Base-by-base conservation (phyloP, 495 filamentous ascomycete species). In the Penicillium coffeae region DNA sequence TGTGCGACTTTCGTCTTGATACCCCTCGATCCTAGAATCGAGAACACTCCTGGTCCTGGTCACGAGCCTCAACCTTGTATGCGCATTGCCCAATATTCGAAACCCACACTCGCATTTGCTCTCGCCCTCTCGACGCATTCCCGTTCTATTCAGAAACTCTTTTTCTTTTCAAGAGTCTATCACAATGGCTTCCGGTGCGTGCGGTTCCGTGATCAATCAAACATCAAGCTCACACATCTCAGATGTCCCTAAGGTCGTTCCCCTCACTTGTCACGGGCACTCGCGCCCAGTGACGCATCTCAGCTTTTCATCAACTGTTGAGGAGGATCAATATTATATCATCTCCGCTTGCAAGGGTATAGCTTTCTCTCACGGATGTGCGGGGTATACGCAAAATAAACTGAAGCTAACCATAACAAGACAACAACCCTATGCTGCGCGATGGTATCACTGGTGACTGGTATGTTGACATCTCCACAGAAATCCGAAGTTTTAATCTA, bases 321-420 rank as follows among this genome's bases (percentile, higher is more conserved):
- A 90, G 59, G 86, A 92, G 40, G 86, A 91, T 41, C 81, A 86
- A 52, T 97, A 95, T 68, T 96, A 95, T 63, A 70, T 97, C 54
- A 90, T 97, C 45, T 96, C 92, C n/a, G 90, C 92, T 45, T 97
- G 94, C 79, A 98, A 98, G 80, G 90, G 90, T 94, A 68, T 47
- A 62, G 45, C 7, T 27, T 18, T 13, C 9, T 12, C 21, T 25
- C 21, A 21, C 15, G n/a, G n/a, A n/a, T n/a, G n/a, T n/a, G n/a
- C n/a, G 21, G 10, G 25, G 10, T 5, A n/a, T 21, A 35, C 14
- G 15, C 21, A 21, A n/a, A 36, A 4, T 14, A 12, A 41, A 47
- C 13, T n/a, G n/a, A 40, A 41, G 34, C 40, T 51, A 27, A 57
- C 14, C 20, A 15, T 33, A 19, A 1, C 8, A 60, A 91, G 93